These are phyloP conservation scores for Russula griseocarnosa DNA, from an alignment of 768 basidiomycete genomes.

Conservation along the genomic window DNA sequence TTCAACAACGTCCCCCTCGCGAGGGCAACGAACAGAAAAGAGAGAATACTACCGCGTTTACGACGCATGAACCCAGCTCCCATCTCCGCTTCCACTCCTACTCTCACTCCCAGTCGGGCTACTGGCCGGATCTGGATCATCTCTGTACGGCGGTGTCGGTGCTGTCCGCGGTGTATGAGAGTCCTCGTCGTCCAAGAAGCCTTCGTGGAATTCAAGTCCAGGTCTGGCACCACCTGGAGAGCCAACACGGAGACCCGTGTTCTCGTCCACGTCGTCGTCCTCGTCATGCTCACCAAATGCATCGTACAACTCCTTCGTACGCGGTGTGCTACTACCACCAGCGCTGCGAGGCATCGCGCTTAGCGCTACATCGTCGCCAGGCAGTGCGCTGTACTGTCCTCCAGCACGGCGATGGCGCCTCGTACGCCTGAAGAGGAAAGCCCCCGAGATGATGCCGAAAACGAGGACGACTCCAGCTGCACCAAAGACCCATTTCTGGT, in stretches of 20 bases:
- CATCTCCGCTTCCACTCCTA: constrained; percentile 42
- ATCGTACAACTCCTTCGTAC: constrained; percentile 88
- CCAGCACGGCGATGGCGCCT: constrained; percentile 37
- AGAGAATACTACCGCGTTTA: constrained; percentile 36
- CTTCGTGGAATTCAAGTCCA: constrained; percentile 62
- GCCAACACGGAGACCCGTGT: constrained; percentile 51
- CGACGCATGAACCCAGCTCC: constrained; percentile 74
- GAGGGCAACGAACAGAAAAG: background rate
- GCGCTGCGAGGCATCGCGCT: constrained; percentile 48
- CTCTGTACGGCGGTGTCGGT: constrained; percentile 41
- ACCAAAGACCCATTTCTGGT: constrained; percentile 86
- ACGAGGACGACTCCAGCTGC: constrained; percentile 75
- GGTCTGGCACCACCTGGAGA: constrained; percentile 33
- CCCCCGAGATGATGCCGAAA: constrained; percentile 61
- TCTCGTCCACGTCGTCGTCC: constrained; percentile 65
- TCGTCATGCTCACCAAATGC: constrained; percentile 91
- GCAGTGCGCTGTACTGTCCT: constrained; percentile 56
- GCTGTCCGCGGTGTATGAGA: constrained; percentile 33
- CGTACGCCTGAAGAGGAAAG: constrained; percentile 79
- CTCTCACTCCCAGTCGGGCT: constrained; percentile 31
- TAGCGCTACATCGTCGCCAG: constrained; percentile 76
- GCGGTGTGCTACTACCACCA: constrained; percentile 31
- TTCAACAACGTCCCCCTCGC: background rate
- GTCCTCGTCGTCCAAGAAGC: constrained; percentile 80
- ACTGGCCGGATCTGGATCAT: constrained; percentile 46